Base-by-base conservation (phyloP, 2,329 filamentous ascomycete species). In the Chaetothyriales sp. region DNA sequence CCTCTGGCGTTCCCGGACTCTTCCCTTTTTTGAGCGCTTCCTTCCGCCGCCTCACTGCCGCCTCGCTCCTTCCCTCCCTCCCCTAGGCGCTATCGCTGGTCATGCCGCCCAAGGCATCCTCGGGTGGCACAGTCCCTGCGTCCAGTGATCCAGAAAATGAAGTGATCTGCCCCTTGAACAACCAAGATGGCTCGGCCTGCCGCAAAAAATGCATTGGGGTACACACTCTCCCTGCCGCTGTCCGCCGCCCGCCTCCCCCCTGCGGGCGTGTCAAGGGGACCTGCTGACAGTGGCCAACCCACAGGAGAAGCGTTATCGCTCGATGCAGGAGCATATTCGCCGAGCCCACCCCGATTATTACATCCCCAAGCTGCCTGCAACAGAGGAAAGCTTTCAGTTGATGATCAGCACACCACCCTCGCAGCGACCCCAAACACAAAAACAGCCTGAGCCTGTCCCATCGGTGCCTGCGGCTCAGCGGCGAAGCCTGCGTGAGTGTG, bases 271-370 rank as follows among this genome's bases (percentile, higher is more conserved):
- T n/a, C n/a, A n/a, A n/a, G n/a, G n/a, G n/a, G n/a, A n/a, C n/a
- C 54, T 57, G 68, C 64, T 63, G 63, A 61, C 54, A 53, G 54
- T 57, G 61, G 54, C 49, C 61, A 48, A 58, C 22, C 59, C 44
- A 67, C 70, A 93, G 87, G 87, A 93, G 73, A 94, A 94, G 71
- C 80, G 86, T 60, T 98, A 89, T 73, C 88, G 92, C 68, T 96
- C 90, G 57, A 96, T 98, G 87, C 92, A 96, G 71, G 92, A 98
- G 77, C 92, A 98, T 66, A 96, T 98, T 64, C 86, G 92, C 63
- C 83, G 92, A 68, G 90, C 92, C 60, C 92, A 98, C 67, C 90
- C 90, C 55, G 88, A 94, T 67, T 84, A 95, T 68, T 96, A 96
- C 72, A 94, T 98, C 62, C 83, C 92, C 47, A 95, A 96, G 78